Evolutionary conservation across 192 early-diverging fungal genomes (phyloP).

Genomic region (Entrophospora sp.): DNA sequence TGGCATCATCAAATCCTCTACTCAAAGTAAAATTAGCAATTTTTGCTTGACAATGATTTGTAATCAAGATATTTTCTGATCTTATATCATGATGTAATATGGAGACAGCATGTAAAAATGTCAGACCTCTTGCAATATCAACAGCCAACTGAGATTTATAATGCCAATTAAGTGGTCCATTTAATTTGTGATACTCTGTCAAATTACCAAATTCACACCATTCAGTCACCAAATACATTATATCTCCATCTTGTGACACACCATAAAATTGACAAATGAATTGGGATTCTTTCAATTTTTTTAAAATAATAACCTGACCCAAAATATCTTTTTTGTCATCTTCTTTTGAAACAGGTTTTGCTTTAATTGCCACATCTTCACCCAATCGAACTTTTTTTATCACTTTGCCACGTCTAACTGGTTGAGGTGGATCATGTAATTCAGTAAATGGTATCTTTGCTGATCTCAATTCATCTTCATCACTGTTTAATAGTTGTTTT

Average conservation of each 20-base stretch:
- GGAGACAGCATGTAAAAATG: constrained; percentile 1
- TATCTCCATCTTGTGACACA: neutral
- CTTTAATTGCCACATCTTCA: constrained; percentile 8
- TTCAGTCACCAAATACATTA: constrained; percentile 14
- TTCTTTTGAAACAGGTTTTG: neutral
- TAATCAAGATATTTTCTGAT: constrained; percentile 10
- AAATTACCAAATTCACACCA: constrained; percentile 17
- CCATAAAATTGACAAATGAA: constrained; percentile 16
- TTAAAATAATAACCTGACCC: constrained; percentile 11
- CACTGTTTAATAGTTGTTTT: neutral
- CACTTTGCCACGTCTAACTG: neutral
- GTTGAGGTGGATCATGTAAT: neutral
- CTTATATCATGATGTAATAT: constrained; percentile 19
- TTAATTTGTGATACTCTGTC: neutral
- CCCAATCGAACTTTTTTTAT: neutral
- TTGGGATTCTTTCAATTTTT: constrained; percentile 15
- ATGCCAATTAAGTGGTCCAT: constrained; percentile 3
- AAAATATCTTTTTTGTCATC: constrained; percentile 12
- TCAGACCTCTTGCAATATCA: constrained; percentile 15
- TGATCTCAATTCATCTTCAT: neutral
- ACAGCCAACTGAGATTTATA: neutral
- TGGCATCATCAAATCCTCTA: neutral
- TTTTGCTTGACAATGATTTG: neutral
- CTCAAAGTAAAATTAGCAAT: constrained; percentile 4
- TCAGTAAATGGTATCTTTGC: neutral